phyloP scores from a whole-genome alignment of 2,329 filamentous ascomycete species.

The Fusarium pseudograminearum region DNA sequence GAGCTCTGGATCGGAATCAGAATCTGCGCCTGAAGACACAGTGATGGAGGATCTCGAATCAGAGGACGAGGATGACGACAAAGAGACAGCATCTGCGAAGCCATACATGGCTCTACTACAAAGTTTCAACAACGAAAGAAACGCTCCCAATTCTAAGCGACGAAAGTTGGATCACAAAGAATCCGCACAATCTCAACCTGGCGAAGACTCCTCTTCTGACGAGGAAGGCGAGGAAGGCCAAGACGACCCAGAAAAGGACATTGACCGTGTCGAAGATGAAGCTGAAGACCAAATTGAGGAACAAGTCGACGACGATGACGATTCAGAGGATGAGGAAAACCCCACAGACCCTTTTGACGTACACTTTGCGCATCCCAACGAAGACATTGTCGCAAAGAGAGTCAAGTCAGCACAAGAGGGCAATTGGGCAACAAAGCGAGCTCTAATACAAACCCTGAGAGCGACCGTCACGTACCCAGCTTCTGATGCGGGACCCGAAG shows the following conservation, averaged over 20 bases:
- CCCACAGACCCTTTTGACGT: conserved; percentile 79
- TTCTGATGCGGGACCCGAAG: conserved; percentile 51
- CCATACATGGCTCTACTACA: conserved; percentile 71
- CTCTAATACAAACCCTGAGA: conserved; percentile 60
- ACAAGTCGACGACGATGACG: conserved; percentile 46
- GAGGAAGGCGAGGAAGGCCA: conserved; percentile 57
- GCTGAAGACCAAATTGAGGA: conserved; percentile 49
- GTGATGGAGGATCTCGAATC: conserved; percentile 55
- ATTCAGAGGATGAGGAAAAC: conserved; percentile 66
- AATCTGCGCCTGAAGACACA: conserved; percentile 52
- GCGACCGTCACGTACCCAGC: conserved; percentile 62
- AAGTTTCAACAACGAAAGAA: conserved; percentile 63
- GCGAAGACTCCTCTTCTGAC: conserved; percentile 34
- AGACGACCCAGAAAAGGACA: conserved; percentile 60
- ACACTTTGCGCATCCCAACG: conserved; percentile 80
- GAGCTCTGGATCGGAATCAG: conserved; percentile 47
- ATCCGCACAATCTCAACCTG: conserved; percentile 34
- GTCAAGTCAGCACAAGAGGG: conserved; percentile 63
- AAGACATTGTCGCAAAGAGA: conserved; percentile 67
- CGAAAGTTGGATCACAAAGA: conserved; percentile 64
- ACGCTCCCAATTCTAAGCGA: conserved; percentile 64
- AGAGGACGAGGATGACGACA: conserved; percentile 61
- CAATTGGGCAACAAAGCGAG: conserved; percentile 64
- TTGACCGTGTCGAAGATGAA: conserved; percentile 48
- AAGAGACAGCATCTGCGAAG: conserved; percentile 58